Percentiles rank a stretch among this genome's conserved stretches.
These are phyloP conservation scores for Viridothelium virens DNA, from an alignment of 495 filamentous ascomycete species.

Conservation along the genomic window DNA sequence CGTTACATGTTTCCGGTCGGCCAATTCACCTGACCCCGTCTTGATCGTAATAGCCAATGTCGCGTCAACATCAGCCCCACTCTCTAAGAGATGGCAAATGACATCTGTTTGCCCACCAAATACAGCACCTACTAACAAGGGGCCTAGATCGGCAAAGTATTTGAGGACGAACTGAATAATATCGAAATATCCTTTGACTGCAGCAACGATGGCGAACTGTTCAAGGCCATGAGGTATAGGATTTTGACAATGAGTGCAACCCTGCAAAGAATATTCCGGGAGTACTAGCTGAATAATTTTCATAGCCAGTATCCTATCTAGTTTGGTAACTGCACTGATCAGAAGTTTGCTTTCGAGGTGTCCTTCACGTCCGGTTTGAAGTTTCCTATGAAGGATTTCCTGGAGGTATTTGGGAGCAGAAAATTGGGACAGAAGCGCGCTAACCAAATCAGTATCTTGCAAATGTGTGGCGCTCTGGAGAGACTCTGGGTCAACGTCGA, in stretches of 20 bases:
- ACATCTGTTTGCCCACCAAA: neutral
- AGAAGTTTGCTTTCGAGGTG: neutral
- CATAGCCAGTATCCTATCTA: neutral
- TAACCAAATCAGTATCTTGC: neutral
- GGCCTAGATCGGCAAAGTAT: neutral
- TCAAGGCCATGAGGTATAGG: neutral
- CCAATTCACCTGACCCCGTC: too few relatives aligned
- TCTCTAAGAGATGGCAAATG: neutral
- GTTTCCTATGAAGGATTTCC: too few relatives aligned
- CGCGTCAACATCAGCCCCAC: neutral
- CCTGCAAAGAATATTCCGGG: neutral
- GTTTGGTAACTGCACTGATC: neutral
- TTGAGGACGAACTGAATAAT: conserved; percentile 1
- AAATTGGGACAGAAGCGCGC: neutral
- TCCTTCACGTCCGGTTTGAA: too few relatives aligned
- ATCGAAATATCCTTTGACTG: neutral
- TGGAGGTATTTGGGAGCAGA: too few relatives aligned
- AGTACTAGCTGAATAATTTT: neutral
- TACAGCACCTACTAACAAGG: neutral
- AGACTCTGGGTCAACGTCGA: neutral
- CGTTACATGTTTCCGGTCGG: too few relatives aligned
- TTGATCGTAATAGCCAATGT: too few relatives aligned
- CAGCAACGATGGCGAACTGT: too few relatives aligned
- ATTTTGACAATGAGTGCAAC: neutral
- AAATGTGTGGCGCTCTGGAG: neutral